Conservation (phyloP, 495 filamentous ascomycete genomes). For the Penicillium silybi region DNA sequence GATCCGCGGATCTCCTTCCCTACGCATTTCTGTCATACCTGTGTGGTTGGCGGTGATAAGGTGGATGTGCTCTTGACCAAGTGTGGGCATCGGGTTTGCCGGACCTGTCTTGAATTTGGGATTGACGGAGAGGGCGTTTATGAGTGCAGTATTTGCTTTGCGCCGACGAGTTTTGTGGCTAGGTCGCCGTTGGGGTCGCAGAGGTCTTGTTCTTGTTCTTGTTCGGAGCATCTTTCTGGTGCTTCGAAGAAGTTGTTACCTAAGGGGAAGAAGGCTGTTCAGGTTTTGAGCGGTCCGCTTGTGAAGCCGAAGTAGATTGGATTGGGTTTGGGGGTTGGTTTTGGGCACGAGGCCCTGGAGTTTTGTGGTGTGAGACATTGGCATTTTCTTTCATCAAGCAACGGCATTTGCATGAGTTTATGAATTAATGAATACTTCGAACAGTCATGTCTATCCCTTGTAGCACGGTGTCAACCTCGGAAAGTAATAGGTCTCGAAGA, state of each 20-base stretch:
- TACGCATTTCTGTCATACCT: conserved; percentile 28
- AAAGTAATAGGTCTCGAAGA: too few species aligned
- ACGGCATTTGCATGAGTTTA: too few species aligned
- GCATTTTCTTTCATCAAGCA: too few species aligned
- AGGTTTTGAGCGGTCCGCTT: not conserved
- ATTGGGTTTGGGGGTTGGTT: not conserved
- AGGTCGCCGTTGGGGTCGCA: conserved; percentile 1
- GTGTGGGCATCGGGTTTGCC: conserved; percentile 25
- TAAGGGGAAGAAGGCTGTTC: not conserved
- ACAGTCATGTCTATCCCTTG: too few species aligned
- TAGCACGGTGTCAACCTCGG: too few species aligned
- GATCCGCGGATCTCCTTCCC: conserved; percentile 10
- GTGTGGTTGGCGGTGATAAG: conserved; percentile 15
- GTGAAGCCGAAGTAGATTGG: not conserved
- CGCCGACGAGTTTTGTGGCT: conserved; percentile 12
- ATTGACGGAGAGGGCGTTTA: conserved; percentile 11
- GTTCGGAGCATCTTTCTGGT: not conserved
- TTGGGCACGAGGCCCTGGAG: too few species aligned
- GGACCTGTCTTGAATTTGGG: conserved; percentile 23
- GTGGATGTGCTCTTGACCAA: conserved; percentile 19
- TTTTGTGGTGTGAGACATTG: too few species aligned
- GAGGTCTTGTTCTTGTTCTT: not conserved
- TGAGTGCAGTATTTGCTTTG: conserved; percentile 27
- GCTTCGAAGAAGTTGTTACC: not conserved
- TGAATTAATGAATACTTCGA: too few species aligned